These are phyloP conservation scores for Circinella minor DNA, from an alignment of 371 early-diverging fungal species.

Conservation along the genomic window DNA sequence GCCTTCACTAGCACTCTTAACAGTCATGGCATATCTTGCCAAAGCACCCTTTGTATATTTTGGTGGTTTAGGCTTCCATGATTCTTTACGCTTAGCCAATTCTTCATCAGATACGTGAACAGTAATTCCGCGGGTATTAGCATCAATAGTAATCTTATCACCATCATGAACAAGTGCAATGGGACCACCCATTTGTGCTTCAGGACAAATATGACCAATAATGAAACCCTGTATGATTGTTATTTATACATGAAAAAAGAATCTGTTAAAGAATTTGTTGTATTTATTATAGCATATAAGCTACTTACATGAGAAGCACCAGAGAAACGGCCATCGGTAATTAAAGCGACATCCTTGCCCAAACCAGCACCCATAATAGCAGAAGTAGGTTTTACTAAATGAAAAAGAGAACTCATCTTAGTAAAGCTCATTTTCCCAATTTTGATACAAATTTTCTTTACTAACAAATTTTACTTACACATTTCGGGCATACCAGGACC, in stretches of 20 bases:
- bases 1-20: conserved; percentile 79
- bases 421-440: neutral
- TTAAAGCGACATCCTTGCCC: conserved; percentile 92
- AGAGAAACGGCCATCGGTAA: conserved; percentile 98
- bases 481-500: conserved; percentile 93
- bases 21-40: conserved; percentile 86
- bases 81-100: conserved; percentile 62
- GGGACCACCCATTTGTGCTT: conserved; percentile 96
- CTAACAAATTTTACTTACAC: conserved; percentile 33
- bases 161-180: conserved; percentile 89
- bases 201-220: conserved; percentile 96
- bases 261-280: neutral
- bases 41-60: conserved; percentile 87
- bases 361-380: conserved; percentile 98
- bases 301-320: conserved; percentile 86
- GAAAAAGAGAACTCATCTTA: neutral
- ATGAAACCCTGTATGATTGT: conserved; percentile 78
- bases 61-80: conserved; percentile 80
- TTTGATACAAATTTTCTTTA: neutral
- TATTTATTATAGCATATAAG: neutral
- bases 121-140: conserved; percentile 69
- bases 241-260: neutral
- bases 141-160: conserved; percentile 88
- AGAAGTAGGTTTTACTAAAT: conserved; percentile 82
- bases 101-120: conserved; percentile 78